Conservation (phyloP, 2,329 filamentous ascomycete species). For the Colletotrichum tropicicola region DNA sequence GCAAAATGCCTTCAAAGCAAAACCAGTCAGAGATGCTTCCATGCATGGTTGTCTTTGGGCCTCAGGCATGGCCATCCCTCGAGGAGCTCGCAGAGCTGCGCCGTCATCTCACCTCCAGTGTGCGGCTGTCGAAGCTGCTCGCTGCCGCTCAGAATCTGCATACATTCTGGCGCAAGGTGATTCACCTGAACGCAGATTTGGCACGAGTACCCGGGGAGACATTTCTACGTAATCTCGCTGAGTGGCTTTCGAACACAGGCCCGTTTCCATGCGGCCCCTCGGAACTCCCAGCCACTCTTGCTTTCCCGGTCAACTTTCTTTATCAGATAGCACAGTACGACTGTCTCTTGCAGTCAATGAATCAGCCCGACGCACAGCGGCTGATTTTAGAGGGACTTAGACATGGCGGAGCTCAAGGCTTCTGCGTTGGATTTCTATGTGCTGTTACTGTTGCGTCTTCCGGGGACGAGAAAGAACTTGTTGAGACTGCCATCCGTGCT, state of each 20-base stretch:
- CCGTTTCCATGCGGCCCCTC: background rate
- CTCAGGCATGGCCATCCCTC: background rate
- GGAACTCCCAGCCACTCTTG: background rate
- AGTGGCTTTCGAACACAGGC: background rate
- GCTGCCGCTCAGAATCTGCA: too few relatives aligned
- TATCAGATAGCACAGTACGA: slow-evolving; percentile 6
- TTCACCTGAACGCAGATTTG: background rate
- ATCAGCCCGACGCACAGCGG: background rate
- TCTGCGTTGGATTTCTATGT: slow-evolving; percentile 50
- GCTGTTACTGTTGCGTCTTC: slow-evolving; percentile 46
- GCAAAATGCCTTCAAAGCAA: too few relatives aligned
- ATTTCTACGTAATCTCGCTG: background rate
- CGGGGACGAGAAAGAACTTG: slow-evolving; percentile 37
- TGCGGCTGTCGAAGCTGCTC: background rate
- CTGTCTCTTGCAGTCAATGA: background rate
- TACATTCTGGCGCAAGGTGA: too few relatives aligned
- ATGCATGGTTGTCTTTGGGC: slow-evolving; percentile 1
- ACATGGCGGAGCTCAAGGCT: slow-evolving; percentile 34
- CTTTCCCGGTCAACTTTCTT: slow-evolving; percentile 4
- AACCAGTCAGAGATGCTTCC: too few relatives aligned
- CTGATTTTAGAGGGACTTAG: background rate
- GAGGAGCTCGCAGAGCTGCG: background rate
- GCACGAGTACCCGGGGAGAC: background rate
- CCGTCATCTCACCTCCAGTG: background rate
- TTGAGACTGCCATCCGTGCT: slow-evolving; percentile 44